Percentiles rank a stretch among this genome's conserved stretches.
These are phyloP conservation scores for Rehmannia glutinosa DNA, from an alignment of 257 asterid genomes.

Conservation along the genomic window DNA sequence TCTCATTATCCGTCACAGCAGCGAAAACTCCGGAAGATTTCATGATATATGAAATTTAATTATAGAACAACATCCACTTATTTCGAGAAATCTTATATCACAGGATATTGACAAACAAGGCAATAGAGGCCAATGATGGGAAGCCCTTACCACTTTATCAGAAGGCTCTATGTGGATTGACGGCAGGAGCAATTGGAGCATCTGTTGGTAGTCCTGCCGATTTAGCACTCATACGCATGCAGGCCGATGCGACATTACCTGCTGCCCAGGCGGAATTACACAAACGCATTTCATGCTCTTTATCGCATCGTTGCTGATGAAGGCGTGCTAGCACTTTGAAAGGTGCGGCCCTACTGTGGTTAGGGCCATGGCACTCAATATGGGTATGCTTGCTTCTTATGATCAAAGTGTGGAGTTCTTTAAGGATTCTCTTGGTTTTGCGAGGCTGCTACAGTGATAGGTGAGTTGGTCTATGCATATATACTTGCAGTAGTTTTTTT, in stretches of 20 bases:
- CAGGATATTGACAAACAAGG: constrained; percentile 86
- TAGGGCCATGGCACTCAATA: constrained; percentile 97
- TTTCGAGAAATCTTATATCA: not conserved
- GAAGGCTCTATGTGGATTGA: constrained; percentile 93
- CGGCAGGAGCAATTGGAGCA: constrained; percentile 99
- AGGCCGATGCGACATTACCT: constrained; percentile 96
- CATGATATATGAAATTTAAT: no score
- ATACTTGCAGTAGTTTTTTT: not conserved
- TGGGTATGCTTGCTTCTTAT: constrained; percentile 99
- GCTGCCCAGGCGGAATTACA: constrained; percentile 80
- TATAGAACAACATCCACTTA: no score
- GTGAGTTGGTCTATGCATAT: constrained; percentile 30
- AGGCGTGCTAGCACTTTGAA: constrained; percentile 90
- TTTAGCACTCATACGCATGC: constrained; percentile 96
- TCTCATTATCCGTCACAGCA: not conserved
- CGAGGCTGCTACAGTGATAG: constrained; percentile 72
- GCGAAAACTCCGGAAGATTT: not conserved
- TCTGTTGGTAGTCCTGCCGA: constrained; percentile 91
- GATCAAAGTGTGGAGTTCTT: constrained; percentile 88
- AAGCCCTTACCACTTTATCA: constrained; percentile 88
- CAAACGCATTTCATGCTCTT: constrained; percentile 89
- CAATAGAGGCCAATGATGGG: constrained; percentile 89
- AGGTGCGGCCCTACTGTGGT: constrained; percentile 99
- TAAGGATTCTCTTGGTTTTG: constrained; percentile 65
- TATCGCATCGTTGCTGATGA: constrained; percentile 68